phyloP scores from a whole-genome alignment of 306 rosid species.

The Quercus aquifolioides region DNA sequence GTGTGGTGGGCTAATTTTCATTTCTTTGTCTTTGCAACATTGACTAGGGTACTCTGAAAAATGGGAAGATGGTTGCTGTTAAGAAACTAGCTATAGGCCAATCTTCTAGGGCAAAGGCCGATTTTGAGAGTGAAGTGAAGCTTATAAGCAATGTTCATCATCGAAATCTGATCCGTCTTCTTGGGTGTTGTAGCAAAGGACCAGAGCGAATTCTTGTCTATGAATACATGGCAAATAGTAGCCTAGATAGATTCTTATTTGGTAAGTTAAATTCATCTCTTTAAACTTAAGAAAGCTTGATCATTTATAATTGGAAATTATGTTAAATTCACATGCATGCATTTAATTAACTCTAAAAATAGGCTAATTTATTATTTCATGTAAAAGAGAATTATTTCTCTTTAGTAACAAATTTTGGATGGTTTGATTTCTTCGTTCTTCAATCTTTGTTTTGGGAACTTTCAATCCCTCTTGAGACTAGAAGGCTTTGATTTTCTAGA shows the following conservation, averaged over 20 bases:
- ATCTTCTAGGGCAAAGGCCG: conserved; percentile 39
- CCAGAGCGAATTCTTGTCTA: conserved; percentile 65
- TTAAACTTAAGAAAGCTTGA: not conserved
- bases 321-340: not conserved
- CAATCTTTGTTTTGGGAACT: not conserved
- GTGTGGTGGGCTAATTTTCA: not conserved
- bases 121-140: conserved; percentile 63
- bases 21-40: not conserved
- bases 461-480: too few species aligned
- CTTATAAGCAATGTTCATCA: conserved; percentile 77
- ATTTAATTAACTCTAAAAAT: not conserved
- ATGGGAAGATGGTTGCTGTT: conserved; percentile 68
- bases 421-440: not conserved
- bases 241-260: conserved; percentile 64
- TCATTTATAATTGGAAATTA: not conserved
- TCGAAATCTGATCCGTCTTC: conserved; percentile 60
- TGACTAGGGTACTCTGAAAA: conserved; percentile 58
- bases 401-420: too few species aligned
- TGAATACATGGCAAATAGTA: conserved; percentile 63
- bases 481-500: too few species aligned
- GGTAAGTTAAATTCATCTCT: conserved; percentile 34
- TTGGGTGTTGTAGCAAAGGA: conserved; percentile 67
- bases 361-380: too few species aligned
- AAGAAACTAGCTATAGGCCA: conserved; percentile 50
- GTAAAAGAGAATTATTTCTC: too few species aligned